Evolutionary conservation across 148 eudicot genomes (phyloP).

Genomic region (Chenopodium suecicum): DNA sequence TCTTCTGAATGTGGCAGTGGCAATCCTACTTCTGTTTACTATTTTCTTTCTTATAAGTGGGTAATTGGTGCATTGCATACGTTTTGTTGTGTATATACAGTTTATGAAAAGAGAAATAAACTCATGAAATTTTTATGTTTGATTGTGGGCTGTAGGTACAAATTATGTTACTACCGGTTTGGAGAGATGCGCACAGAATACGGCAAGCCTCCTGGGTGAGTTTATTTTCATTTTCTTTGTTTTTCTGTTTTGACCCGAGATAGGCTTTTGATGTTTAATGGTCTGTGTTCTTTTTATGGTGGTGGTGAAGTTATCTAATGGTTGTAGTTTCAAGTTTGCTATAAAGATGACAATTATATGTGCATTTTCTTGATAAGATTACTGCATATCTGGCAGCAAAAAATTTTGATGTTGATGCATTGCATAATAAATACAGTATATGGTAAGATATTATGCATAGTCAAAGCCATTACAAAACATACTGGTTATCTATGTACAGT

Average conservation of each 20-base stretch:
- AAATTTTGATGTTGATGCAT: background rate
- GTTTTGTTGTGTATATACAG: background rate
- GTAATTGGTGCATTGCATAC: background rate
- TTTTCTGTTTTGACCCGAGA: background rate
- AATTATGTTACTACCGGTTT: conserved; percentile 88
- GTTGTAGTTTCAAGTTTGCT: background rate
- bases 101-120: background rate
- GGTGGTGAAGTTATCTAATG: background rate
- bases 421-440: background rate
- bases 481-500: no score
- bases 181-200: conserved; percentile 96
- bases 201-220: conserved; percentile 96
- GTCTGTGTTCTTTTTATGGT: background rate
- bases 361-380: background rate
- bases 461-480: no score
- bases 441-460: background rate
- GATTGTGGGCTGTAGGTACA: conserved; percentile 67
- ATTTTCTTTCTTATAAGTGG: background rate
- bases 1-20: background rate
- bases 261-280: background rate
- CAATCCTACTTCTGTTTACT: background rate
- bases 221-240: conserved; percentile 2
- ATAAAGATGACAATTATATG: background rate
- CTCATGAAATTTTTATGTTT: conserved; percentile 17
- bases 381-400: background rate